A percentile compares a stretch with the other conserved stretches of the same genome.
Conservation (phyloP, 2,329 filamentous ascomycete species). For the Verticillium isaacii region DNA sequence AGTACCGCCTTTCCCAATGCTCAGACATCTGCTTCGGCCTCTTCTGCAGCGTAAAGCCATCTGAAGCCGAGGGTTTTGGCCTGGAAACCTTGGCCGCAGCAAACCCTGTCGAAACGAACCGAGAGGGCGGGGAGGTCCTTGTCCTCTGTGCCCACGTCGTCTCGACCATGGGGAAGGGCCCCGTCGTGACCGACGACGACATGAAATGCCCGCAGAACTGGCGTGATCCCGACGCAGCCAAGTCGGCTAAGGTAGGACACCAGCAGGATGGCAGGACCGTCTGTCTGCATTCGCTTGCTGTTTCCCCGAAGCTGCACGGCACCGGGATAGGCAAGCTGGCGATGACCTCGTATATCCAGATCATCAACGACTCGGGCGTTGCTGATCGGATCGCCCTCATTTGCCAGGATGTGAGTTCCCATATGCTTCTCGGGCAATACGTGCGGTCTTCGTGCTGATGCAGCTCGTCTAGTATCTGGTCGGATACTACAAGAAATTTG, state of each 20-base stretch:
- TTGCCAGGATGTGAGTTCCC: slow-evolving; percentile 58
- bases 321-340: slow-evolving; percentile 70
- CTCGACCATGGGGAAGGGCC: slow-evolving; percentile 62
- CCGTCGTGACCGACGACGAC: slow-evolving; percentile 65
- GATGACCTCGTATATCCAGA: slow-evolving; percentile 71
- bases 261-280: slow-evolving; percentile 69
- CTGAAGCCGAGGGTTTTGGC: slow-evolving; percentile 39
- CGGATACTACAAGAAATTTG: slow-evolving; percentile 70
- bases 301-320: slow-evolving; percentile 69
- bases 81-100: slow-evolving; percentile 50
- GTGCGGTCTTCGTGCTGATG: neutral
- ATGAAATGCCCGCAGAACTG: slow-evolving; percentile 72
- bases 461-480: slow-evolving; percentile 50
- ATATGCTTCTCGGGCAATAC: neutral
- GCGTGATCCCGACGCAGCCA: slow-evolving; percentile 38
- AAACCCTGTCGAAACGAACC: slow-evolving; percentile 54
- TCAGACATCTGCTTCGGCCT: slow-evolving; percentile 75
- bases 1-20: slow-evolving; percentile 70
- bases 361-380: slow-evolving; percentile 65
- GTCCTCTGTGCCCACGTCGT: slow-evolving; percentile 75
- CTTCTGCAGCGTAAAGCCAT: slow-evolving; percentile 61
- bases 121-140: slow-evolving; percentile 48
- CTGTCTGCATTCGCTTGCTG: slow-evolving; percentile 76
- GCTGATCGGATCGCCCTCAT: slow-evolving; percentile 72
- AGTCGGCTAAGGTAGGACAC: slow-evolving; percentile 52